phyloP scores from a whole-genome alignment of 2,329 filamentous ascomycete genomes.

The Exophiala alcalophila region DNA sequence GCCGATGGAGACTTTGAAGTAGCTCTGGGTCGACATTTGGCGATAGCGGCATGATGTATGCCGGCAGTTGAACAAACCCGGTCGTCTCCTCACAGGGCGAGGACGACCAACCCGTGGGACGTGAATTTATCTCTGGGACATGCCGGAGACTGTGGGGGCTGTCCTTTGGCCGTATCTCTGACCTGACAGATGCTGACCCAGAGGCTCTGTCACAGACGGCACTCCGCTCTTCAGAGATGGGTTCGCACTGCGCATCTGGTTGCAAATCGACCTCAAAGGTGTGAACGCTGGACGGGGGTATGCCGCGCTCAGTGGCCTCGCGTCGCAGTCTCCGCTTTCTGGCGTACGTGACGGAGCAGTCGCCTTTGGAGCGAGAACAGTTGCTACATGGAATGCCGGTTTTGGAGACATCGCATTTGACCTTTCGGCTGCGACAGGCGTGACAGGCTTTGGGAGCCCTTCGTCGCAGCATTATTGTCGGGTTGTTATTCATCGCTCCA shows the following conservation, averaged over 20 bases:
- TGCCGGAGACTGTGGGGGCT: not conserved
- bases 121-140: too few species aligned
- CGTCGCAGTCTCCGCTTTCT: not conserved
- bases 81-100: too few species aligned
- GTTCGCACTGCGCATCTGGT: not conserved
- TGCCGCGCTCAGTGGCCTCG: not conserved
- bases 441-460: slow-evolving; percentile 3
- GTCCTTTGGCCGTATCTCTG: not conserved
- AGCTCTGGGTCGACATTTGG: not conserved
- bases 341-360: slow-evolving; percentile 3
- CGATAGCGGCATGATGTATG: not conserved
- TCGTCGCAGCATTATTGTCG: not conserved
- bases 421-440: not conserved
- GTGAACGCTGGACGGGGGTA: not conserved
- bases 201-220: not conserved
- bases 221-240: not conserved
- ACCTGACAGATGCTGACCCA: not conserved
- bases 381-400: slow-evolving; percentile 1
- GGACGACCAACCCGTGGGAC: too few species aligned
- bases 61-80: not conserved
- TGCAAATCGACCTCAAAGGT: not conserved
- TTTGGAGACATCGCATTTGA: slow-evolving; percentile 3
- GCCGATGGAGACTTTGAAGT: slow-evolving; percentile 38
- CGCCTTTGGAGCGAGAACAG: not conserved
- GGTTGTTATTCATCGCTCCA: too few species aligned